These are phyloP conservation scores for Protomyces inouyei DNA, from an alignment of 1,139 yeast genomes.

Conservation along the genomic window DNA sequence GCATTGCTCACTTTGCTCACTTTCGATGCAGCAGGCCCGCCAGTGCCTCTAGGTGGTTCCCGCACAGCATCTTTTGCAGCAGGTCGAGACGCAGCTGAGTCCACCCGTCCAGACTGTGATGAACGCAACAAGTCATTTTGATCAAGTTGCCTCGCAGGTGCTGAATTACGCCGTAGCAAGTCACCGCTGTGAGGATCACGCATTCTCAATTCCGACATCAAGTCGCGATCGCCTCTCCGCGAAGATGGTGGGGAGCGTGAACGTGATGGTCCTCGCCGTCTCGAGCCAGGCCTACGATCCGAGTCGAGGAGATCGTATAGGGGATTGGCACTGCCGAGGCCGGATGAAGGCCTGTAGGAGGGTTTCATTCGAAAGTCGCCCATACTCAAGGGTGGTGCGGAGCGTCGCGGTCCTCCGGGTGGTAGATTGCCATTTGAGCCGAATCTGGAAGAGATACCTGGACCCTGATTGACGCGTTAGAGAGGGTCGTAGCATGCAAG, in stretches of 20 bases:
- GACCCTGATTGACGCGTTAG: too few species aligned
- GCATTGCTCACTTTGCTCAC: neutral
- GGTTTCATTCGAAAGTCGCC: neutral
- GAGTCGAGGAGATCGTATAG: neutral
- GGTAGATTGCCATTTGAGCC: neutral
- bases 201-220: neutral
- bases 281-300: neutral
- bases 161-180: neutral
- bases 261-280: neutral
- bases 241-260: neutral
- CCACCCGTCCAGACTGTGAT: too few species aligned
- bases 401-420: neutral
- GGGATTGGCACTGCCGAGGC: neutral
- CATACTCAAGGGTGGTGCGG: neutral
- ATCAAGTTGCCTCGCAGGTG: neutral
- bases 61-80: too few species aligned
- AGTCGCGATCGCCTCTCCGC: neutral
- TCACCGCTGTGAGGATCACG: neutral
- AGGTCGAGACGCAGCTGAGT: too few species aligned
- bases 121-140: neutral
- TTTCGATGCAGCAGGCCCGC: neutral
- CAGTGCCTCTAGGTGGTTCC: too few species aligned
- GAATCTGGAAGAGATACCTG: too few species aligned
- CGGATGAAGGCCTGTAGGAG: neutral
- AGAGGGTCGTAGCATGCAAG: neutral